Evolutionary conservation across 2,329 filamentous ascomycete genomes (phyloP), one percentile per base, ranked within the genome.

Genomic region (Calonectria pseudoreteaudii): DNA sequence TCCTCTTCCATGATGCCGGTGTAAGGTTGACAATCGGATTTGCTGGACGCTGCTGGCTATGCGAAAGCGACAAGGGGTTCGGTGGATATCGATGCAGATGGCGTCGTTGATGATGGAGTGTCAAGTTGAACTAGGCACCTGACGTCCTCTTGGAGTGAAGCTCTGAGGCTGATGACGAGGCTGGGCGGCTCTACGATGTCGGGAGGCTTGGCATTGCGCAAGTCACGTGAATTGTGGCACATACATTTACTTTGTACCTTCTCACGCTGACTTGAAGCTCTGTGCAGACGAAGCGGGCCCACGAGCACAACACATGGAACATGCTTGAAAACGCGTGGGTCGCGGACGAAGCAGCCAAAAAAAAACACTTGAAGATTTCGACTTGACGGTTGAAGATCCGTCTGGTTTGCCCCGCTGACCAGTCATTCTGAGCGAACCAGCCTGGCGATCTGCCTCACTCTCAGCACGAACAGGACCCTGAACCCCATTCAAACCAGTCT

Each of bases 1-100:
- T 93, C 91, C 78, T 93, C 91, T 75, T 91, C 90, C 90, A 92
- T 92, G 65, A 23, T 69, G 38, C 16, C 52, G 62, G 16, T 34
- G 66, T 23, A 18, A n/a, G 9, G 30, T 58, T 23, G 18, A 23
- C 10, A 49, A 47, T 66, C 41, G 66, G 34, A 28, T 13, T 44
- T 20, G 30, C 47, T 36, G 47, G 44, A 14, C 47, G 20, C 34
- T 58, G 36, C 44, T n/a, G 13, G 20, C 8, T 14, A 23, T 47
- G 18, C 30, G n/a, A 71, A 14, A 16, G 18, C n/a, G 31, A 36
- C 47, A 38, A 26, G 74, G 66, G 71, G 64, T 64, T 66, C 36
- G 69, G 38, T 8, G 68, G 31, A 5, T 13, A 44, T 71, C 69
- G 73, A 75, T 65, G 60, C n/a, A 66, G 74, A 64, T 74, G 72